Conservation (phyloP, 345 rosid genomes). For the Eucalyptus regnans region DNA sequence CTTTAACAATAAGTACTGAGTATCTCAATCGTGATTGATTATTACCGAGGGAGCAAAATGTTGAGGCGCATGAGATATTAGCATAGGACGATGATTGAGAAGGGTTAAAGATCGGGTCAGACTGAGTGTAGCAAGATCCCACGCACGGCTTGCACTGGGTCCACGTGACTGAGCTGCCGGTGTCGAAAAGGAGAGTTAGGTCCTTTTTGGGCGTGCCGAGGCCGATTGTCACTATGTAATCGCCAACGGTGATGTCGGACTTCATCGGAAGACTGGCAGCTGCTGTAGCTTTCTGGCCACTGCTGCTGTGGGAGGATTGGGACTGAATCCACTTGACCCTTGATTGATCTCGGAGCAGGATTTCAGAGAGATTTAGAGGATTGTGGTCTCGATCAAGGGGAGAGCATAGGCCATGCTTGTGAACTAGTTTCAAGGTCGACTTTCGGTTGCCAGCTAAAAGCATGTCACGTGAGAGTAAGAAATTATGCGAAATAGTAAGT, state of each 20-base stretch:
- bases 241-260: not conserved
- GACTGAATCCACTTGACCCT: not conserved
- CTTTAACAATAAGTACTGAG: too few relatives aligned
- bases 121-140: conserved; percentile 1
- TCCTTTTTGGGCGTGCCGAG: conserved; percentile 5
- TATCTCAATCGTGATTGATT: not conserved
- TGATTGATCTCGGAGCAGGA: not conserved
- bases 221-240: conserved; percentile 2
- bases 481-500: not conserved
- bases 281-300: not conserved
- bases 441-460: not conserved
- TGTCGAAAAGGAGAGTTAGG: conserved; percentile 3
- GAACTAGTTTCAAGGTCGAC: not conserved
- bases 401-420: not conserved
- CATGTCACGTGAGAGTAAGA: not conserved
- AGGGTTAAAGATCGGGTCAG: conserved; percentile 4
- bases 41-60: not conserved
- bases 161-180: conserved; percentile 21
- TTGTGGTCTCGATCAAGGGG: not conserved
- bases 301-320: not conserved
- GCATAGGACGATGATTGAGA: not conserved
- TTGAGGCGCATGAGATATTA: not conserved
- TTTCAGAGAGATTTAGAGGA: not conserved
- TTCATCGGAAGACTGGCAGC: not conserved
- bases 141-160: conserved; percentile 15